Evolutionary conservation across 2,329 filamentous ascomycete species (phyloP), one percentile per base, ranked within the genome.

Genomic region (Magnaporthiopsis poae): DNA sequence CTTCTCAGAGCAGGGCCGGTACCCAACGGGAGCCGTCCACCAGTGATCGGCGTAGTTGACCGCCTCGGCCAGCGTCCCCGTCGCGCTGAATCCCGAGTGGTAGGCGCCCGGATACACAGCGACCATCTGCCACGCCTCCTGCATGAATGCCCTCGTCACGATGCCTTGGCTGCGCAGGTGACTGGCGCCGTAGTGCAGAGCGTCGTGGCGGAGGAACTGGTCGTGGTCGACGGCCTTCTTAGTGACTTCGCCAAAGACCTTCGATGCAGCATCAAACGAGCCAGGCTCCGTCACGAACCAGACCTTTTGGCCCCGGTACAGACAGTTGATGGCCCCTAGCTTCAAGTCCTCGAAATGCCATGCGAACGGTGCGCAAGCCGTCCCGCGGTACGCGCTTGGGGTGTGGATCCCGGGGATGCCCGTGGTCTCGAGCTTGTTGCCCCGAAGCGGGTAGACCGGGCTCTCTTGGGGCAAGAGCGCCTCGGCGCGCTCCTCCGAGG

Each of bases 341-440:
- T 64, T 39, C 21, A 56, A 33, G 27, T 64, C 63, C 52, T 64
- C 63, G 29, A n/a, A 56, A 59, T 64, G 63, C 63, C 63, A 64
- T 15, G 63, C 63, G 29, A 64, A 64, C 8, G 63, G 63, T 27
- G 63, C 63, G 63, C 36, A 59, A 35, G 63, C 13, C 11, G 63
- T 64, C 15, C 46, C 63, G 21, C 46, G 63, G 31, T 64, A 64
- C 15, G 36, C 39, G 27, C 33, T 64, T 7, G 63, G 63, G 21
- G 63, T 64, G n/a, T 56, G 63, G 11, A 59, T 31, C 29, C 63
- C 62, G 3, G 62, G 46, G 25, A 64, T 64, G 21, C 62, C 63
- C 52, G 25, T 35, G 31, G n/a, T 25, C 13, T 31, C 33, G 21
- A 64, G 63, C 18, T 56, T 35, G 63, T 64, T 64, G 15, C 63